These are phyloP conservation scores for Suhomyces taliae DNA, from an alignment of 1,139 yeast species.

Conservation along the genomic window DNA sequence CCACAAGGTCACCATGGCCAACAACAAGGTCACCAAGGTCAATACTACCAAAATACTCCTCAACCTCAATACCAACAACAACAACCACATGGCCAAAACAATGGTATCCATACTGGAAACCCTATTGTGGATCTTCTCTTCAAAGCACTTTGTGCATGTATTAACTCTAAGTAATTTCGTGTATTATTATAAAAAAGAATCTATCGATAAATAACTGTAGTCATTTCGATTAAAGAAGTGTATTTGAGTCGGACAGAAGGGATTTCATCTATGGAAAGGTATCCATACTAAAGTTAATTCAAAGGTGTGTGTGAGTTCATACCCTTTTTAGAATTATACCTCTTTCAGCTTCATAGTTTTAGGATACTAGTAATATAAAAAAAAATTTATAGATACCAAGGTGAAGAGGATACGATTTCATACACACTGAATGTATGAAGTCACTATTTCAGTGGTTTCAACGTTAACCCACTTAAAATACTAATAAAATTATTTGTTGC, in stretches of 20 bases:
- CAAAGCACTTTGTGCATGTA: slow-evolving; percentile 35
- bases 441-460: too few relatives aligned
- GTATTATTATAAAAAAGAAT: slow-evolving; percentile 3
- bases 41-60: slow-evolving; percentile 20
- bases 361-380: slow-evolving; percentile 1
- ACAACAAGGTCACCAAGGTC: slow-evolving; percentile 30
- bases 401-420: too few relatives aligned
- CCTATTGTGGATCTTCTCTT: slow-evolving; percentile 30
- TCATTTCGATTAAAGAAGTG: neutral
- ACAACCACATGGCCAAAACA: slow-evolving; percentile 23
- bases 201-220: neutral
- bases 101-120: slow-evolving; percentile 32
- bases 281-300: too few relatives aligned
- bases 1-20: slow-evolving; percentile 30
- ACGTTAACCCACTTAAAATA: too few relatives aligned
- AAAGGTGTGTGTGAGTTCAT: too few relatives aligned
- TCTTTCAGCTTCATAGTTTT: too few relatives aligned
- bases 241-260: neutral
- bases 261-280: too few relatives aligned
- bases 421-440: too few relatives aligned
- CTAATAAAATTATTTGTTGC: too few relatives aligned
- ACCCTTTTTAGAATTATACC: too few relatives aligned
- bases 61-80: slow-evolving; percentile 22
- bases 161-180: slow-evolving; percentile 16
- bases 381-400: neutral